Base-by-base conservation (phyloP, 768 basidiomycete species). In the Boletus reticulatus region DNA sequence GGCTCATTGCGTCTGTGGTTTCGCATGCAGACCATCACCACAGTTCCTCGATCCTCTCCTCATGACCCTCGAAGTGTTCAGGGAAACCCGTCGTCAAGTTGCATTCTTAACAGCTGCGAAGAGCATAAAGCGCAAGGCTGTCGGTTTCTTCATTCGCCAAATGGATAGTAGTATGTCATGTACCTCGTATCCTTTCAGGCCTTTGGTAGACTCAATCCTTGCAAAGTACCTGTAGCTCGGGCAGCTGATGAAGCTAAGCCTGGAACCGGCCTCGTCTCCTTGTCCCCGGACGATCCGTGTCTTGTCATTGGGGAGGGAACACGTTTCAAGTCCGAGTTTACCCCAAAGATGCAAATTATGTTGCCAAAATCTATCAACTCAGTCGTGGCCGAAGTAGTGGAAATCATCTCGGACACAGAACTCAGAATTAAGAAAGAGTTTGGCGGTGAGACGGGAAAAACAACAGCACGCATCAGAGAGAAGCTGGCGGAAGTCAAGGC, bases 21-120 rank as follows among this genome's bases (percentile, higher is more conserved):
- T 48, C 58, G 45, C 50, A 60, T 62, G 29, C 47, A 57, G 38
- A 63, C 58, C 39, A 41, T 56, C 47, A 48, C 56, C 7, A 29
- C 71, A 98, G 92, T 97, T 98, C 71, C 82, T 98, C 51, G 96
- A 98, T 67, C 92, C 94, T 8, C 73, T 97, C 47, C 78, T 98
- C 49, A 74, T 98, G 43, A 85, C 83, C 54, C 81, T 92, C 53
- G 89, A 97, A 70, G 92, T 93, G 19, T 84, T 89, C 70, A 84
- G 87, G 62, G 92, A 97, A 73, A 87, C 88, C 4, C 80, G 82
- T 11, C 81, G 96, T 42, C 81, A 84, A 64, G 90, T 96, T 19
- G 85, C 88, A 52, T 93, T 95, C 67, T 77, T 98, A 31, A 87
- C 89, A 9, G 96, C 96, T 27, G 94, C 92, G 4, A 88, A 87